A percentile compares a stretch with the other conserved stretches of the same genome.
Conservation (phyloP, 345 rosid species). For the Brassica rapa region DNA sequence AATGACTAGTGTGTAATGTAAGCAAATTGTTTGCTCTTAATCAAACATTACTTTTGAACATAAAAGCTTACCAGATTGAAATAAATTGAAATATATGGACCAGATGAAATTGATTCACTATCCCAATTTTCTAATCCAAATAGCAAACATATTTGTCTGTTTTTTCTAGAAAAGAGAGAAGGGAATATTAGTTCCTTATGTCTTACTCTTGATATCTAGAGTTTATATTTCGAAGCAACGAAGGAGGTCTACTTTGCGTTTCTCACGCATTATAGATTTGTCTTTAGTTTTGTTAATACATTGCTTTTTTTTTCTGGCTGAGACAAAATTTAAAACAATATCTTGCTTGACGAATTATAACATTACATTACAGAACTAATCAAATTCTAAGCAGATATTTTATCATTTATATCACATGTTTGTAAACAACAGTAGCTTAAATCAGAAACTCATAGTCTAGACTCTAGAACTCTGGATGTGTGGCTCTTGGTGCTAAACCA, state of each 20-base stretch:
- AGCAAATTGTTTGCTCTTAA: conserved; percentile 27
- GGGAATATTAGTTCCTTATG: conserved; percentile 37
- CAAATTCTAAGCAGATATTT: neutral
- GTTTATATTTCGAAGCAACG: conserved; percentile 40
- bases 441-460: neutral
- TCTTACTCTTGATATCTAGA: conserved; percentile 40
- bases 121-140: conserved; percentile 6
- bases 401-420: neutral
- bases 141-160: conserved; percentile 6
- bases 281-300: neutral
- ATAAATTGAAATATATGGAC: conserved; percentile 11
- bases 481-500: neutral
- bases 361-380: neutral
- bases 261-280: conserved; percentile 24
- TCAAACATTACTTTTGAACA: neutral
- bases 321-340: conserved; percentile 1
- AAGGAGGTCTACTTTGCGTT: conserved; percentile 33
- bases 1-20: conserved; percentile 29
- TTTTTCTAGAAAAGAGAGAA: conserved; percentile 18
- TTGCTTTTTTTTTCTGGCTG: neutral
- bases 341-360: neutral
- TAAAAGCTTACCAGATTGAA: neutral
- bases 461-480: neutral
- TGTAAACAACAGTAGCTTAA: neutral
- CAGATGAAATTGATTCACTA: conserved; percentile 14